These are phyloP conservation scores for Acacia pycnantha DNA, from an alignment of 331 rosid genomes.

Conservation along the genomic window DNA sequence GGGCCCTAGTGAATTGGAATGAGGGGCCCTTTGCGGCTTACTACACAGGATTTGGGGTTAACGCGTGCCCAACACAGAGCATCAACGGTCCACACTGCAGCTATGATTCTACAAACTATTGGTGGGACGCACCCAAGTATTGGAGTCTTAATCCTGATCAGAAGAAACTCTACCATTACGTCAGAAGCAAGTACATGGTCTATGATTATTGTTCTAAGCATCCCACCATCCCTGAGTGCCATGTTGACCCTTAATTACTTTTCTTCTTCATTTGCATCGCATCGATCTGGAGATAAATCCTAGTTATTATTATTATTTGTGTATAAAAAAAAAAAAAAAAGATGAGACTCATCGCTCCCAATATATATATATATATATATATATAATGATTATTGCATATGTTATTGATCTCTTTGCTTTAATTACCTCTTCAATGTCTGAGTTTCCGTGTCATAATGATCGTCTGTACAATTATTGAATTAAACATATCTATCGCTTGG, in stretches of 20 bases:
- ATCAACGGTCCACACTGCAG: neutral
- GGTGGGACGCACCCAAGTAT: conserved; percentile 22
- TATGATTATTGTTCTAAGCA: conserved; percentile 17
- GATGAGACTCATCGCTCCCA: neutral
- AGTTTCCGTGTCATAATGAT: too few species aligned
- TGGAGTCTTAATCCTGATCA: conserved; percentile 10
- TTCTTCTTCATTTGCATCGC: neutral
- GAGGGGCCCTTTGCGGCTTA: conserved; percentile 19
- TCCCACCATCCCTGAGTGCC: conserved; percentile 11
- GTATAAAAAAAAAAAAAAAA: too few species aligned
- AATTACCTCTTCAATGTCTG: neutral
- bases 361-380: too few species aligned
- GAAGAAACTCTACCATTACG: neutral
- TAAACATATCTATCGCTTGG: neutral
- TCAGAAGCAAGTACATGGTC: conserved; percentile 17
- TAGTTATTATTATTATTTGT: too few species aligned
- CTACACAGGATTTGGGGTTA: conserved; percentile 9
- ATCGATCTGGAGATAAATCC: too few species aligned
- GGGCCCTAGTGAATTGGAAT: conserved; percentile 18
- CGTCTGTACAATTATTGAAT: neutral
- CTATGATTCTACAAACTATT: neutral
- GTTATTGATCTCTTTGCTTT: neutral
- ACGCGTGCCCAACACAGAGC: neutral
- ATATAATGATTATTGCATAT: neutral
- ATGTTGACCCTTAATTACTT: neutral